phyloP scores from a whole-genome alignment of 2,329 filamentous ascomycete genomes.

The Aspergillus floridensis region DNA sequence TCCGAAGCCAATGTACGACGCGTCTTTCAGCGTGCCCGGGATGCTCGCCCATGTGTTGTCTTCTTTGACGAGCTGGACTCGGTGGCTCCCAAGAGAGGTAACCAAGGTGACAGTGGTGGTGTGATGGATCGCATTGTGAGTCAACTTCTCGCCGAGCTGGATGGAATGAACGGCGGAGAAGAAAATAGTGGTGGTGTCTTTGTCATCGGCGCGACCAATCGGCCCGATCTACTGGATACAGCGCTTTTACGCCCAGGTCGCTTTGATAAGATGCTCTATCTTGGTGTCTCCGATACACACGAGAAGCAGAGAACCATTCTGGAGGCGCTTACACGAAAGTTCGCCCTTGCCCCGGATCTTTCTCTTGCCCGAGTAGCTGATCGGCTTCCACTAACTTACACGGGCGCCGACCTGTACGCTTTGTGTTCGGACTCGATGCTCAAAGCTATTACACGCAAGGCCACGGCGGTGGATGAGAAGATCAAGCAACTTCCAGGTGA shows the following conservation, averaged over 20 bases:
- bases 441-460: slow-evolving; percentile 92
- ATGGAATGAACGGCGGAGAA: slow-evolving; percentile 94
- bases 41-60: slow-evolving; percentile 94
- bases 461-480: slow-evolving; percentile 77
- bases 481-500: slow-evolving; percentile 62
- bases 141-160: slow-evolving; percentile 88
- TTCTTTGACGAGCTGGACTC: slow-evolving; percentile 98
- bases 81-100: slow-evolving; percentile 92
- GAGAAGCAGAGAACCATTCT: slow-evolving; percentile 94
- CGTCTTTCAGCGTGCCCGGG: slow-evolving; percentile 98
- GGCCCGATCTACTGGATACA: slow-evolving; percentile 88
- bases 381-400: slow-evolving; percentile 88
- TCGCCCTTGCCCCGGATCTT: slow-evolving; percentile 75
- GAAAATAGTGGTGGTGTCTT: slow-evolving; percentile 80
- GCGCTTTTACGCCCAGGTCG: slow-evolving; percentile 83
- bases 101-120: slow-evolving; percentile 93
- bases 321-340: slow-evolving; percentile 92
- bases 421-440: slow-evolving; percentile 98
- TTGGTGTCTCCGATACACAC: slow-evolving; percentile 94
- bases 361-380: slow-evolving; percentile 73
- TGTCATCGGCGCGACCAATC: slow-evolving; percentile 93
- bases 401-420: slow-evolving; percentile 94
- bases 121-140: slow-evolving; percentile 98
- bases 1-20: slow-evolving; percentile 99
- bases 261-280: slow-evolving; percentile 98